These are phyloP conservation scores for Orbilia javanica DNA, from an alignment of 2,329 filamentous ascomycete species.

Conservation along the genomic window DNA sequence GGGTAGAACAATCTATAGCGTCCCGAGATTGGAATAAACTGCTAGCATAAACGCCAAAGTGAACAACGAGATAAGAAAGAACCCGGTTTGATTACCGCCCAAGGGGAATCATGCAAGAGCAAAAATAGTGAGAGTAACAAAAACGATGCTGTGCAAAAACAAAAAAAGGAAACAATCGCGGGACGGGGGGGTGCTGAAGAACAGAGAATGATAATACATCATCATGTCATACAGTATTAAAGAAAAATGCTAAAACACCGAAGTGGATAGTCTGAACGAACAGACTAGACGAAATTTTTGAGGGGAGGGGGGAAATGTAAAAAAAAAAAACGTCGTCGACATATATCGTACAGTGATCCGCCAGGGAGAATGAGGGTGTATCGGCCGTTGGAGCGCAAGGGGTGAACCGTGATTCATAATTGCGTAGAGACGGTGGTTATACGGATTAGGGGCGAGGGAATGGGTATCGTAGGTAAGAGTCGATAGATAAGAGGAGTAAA, in stretches of 20 bases:
- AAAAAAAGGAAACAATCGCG: constrained; percentile 13
- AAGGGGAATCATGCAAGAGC: constrained; percentile 59
- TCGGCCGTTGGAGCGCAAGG: constrained; percentile 51
- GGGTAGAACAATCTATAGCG: constrained; percentile 59
- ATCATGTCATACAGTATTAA: constrained; percentile 58
- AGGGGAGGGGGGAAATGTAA: constrained; percentile 5
- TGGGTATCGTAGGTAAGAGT: neutral
- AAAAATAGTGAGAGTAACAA: constrained; percentile 61
- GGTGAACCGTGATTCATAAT: constrained; percentile 46
- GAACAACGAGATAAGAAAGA: constrained; percentile 30
- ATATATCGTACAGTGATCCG: constrained; percentile 58
- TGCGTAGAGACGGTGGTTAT: constrained; percentile 27
- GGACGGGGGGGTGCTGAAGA: constrained; percentile 34
- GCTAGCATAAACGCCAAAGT: constrained; percentile 38
- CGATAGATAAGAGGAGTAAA: neutral
- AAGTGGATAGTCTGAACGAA: constrained; percentile 46
- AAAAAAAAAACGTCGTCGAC: constrained; percentile 28
- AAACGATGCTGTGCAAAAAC: constrained; percentile 35
- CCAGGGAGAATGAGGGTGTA: constrained; percentile 39
- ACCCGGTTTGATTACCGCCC: constrained; percentile 59
- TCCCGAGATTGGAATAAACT: constrained; percentile 46
- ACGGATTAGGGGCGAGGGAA: constrained; percentile 8
- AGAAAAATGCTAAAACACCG: constrained; percentile 16
- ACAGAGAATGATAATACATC: constrained; percentile 58
- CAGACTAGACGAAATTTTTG: constrained; percentile 43